These are phyloP conservation scores for Botryotinia convoluta DNA, from an alignment of 2,329 filamentous ascomycete genomes.

Conservation along the genomic window DNA sequence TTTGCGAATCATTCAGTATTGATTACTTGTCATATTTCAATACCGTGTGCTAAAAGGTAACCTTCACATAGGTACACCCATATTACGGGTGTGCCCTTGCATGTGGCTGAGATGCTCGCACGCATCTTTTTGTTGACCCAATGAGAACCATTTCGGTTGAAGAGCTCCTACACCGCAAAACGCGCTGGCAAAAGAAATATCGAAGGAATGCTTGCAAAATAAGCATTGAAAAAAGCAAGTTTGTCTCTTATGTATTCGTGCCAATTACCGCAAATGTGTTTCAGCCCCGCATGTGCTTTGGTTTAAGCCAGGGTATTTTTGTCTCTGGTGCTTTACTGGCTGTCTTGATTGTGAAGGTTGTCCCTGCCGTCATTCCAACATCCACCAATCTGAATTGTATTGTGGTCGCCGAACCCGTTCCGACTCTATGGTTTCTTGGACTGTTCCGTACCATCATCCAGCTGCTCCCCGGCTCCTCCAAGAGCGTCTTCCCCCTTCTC, in stretches of 20 bases:
- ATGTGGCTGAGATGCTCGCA: not conserved
- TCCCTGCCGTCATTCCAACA: not conserved
- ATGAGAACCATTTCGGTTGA: not conserved
- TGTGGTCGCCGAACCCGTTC: not conserved
- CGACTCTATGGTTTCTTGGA: constrained; percentile 20
- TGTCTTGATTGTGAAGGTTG: not conserved
- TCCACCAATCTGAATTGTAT: not conserved
- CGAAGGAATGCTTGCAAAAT: not conserved
- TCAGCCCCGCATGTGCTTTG: constrained; percentile 4
- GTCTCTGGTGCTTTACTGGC: not conserved
- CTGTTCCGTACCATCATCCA: constrained; percentile 9
- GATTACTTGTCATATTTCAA: constrained; percentile 6
- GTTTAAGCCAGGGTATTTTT: not conserved
- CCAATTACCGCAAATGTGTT: constrained; percentile 1
- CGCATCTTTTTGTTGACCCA: not conserved
- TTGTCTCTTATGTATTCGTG: not conserved
- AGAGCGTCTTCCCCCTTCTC: not conserved
- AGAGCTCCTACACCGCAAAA: constrained; percentile 3
- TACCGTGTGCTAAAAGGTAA: not conserved
- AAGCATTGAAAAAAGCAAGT: constrained; percentile 10
- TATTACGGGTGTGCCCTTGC: constrained; percentile 1
- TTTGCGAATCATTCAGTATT: not conserved
- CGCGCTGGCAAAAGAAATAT: constrained; percentile 14
- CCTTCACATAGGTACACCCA: not conserved
- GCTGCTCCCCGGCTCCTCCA: constrained; percentile 4